These are phyloP conservation scores for Pezizomycotina sp. DNA, from an alignment of 2,329 filamentous ascomycete species.

Conservation along the genomic window DNA sequence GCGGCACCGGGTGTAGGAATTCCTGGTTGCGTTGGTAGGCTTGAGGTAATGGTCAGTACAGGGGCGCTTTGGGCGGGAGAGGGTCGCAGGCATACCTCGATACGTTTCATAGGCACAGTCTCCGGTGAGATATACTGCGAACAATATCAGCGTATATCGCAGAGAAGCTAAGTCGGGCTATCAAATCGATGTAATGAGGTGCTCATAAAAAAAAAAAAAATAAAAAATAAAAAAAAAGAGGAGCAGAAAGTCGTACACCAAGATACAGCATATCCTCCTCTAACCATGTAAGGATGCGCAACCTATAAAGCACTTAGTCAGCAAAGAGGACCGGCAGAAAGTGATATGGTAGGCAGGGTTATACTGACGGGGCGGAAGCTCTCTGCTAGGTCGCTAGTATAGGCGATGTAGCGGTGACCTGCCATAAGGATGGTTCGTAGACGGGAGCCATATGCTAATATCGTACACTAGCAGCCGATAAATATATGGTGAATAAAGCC, in stretches of 20 bases:
- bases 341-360: no score
- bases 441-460: conserved; percentile 77
- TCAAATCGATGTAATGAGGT: no score
- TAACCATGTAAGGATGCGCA: conserved; percentile 68
- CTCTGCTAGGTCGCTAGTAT: conserved; percentile 53
- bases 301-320: no score
- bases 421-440: conserved; percentile 73
- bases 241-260: not conserved
- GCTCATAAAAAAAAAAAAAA: no score
- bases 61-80: no score
- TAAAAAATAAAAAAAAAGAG: no score
- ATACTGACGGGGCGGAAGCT: not conserved
- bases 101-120: conserved; percentile 90
- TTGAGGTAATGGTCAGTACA: no score
- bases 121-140: conserved; percentile 80
- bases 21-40: conserved; percentile 76
- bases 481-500: no score
- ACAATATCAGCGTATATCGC: conserved; percentile 40
- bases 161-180: no score
- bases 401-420: conserved; percentile 90
- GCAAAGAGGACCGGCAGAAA: no score
- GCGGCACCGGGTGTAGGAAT: conserved; percentile 45
- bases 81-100: no score
- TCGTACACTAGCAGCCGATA: no score
- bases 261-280: conserved; percentile 65